Percentiles rank a stretch among this genome's conserved stretches.
Evolutionary conservation across 495 filamentous ascomycete genomes (phyloP).

Genomic region (Hypoxylon subgilvum): DNA sequence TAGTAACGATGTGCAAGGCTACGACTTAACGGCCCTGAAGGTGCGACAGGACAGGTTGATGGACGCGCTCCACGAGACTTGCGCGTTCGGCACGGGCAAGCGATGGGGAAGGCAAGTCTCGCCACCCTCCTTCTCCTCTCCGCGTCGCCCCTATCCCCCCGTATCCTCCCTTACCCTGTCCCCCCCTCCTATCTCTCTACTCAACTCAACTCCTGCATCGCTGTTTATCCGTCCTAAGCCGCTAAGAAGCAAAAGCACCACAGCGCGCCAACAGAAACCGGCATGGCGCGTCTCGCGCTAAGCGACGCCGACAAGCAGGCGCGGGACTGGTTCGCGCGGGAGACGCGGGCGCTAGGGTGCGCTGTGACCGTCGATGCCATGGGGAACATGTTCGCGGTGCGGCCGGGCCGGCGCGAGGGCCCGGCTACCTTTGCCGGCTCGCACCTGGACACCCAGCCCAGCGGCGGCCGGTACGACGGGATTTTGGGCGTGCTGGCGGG

Average conservation of each 20-base stretch:
- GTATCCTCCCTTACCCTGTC: background rate
- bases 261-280: conserved; percentile 43
- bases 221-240: too few species aligned
- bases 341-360: conserved; percentile 68
- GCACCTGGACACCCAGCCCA: conserved; percentile 81
- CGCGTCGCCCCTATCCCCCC: background rate
- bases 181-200: too few species aligned
- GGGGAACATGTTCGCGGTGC: conserved; percentile 78
- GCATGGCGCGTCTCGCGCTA: conserved; percentile 63
- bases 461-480: conserved; percentile 77
- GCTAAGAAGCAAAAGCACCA: background rate
- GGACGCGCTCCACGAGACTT: conserved; percentile 36
- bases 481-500: conserved; percentile 76
- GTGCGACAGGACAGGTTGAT: conserved; percentile 34
- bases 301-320: conserved; percentile 73
- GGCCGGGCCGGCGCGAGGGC: conserved; percentile 55
- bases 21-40: conserved; percentile 21
- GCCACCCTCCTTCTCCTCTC: background rate
- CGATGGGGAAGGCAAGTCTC: conserved; percentile 40
- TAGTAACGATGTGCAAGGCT: background rate
- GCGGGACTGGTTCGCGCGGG: conserved; percentile 77
- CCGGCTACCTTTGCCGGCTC: conserved; percentile 70
- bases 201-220: too few species aligned
- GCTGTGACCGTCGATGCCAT: conserved; percentile 51
- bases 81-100: conserved; percentile 37